These are phyloP conservation scores for Trichoderma polysporum DNA, from an alignment of 2,329 filamentous ascomycete genomes.

Conservation along the genomic window DNA sequence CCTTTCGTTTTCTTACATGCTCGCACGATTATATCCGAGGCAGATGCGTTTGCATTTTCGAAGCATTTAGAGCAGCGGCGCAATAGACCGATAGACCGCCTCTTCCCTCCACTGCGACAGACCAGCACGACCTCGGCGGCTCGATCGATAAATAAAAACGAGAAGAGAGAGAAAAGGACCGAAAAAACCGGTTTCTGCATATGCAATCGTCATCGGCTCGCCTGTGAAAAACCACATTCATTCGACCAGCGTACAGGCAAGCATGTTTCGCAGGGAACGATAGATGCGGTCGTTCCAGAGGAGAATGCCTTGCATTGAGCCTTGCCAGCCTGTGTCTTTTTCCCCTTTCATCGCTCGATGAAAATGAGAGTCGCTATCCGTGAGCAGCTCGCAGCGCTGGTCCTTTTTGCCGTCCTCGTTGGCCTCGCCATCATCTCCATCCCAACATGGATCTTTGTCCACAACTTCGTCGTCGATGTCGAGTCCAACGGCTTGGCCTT, in stretches of 20 bases:
- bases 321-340: not conserved
- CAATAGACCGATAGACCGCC: not conserved
- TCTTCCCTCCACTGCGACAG: not conserved
- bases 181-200: not conserved
- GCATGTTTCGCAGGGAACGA: constrained; percentile 8
- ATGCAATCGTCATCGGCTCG: not conserved
- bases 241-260: not conserved
- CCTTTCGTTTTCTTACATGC: not conserved
- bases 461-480: constrained; percentile 52
- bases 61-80: not conserved
- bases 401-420: constrained; percentile 71
- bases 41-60: not conserved
- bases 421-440: constrained; percentile 77
- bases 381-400: constrained; percentile 79
- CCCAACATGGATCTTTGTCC: constrained; percentile 65
- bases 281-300: not conserved
- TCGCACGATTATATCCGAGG: not conserved
- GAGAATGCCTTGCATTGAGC: constrained; percentile 16
- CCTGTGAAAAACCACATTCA: not conserved
- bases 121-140: not conserved
- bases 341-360: not conserved
- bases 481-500: constrained; percentile 65
- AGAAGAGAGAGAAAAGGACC: not conserved
- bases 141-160: not conserved
- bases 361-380: constrained; percentile 82